Evolutionary conservation across 768 basidiomycete species (phyloP), one percentile per base, ranked within the genome.

Genomic region (Coprinopsis strossmayeri): DNA sequence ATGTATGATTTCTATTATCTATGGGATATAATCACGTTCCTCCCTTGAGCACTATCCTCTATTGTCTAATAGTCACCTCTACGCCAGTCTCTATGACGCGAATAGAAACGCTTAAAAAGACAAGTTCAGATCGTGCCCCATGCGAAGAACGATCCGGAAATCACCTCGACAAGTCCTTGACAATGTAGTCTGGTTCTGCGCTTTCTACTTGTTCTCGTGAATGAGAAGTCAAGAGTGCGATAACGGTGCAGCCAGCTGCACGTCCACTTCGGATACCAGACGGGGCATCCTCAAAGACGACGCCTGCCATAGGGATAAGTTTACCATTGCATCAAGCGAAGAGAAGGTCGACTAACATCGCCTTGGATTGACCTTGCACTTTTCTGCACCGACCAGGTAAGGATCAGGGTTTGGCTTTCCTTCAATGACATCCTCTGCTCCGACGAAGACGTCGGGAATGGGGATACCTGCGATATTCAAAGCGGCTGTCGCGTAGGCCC

Each of bases 331-430:
- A 4, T 50, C 40, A 49, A 7, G n/a, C n/a, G 15, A 42, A 32
- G 32, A 32, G 21, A 34, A n/a, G 30, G 25, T 13, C n/a, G n/a
- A 61, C 75, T 48, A 47, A 80, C 86, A 90, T 46, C 78, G 77
- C 48, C 71, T 65, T 11, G 84, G 77, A 38, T 78, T 71, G 18
- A 84, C 79, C 1, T 78, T 76, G 55, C 84, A 82, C 51, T 71
- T 72, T 61, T 83, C 68, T 18, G 93, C 91, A 9, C 92, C 94
- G 35, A 86, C 76, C 30, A 96, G 69, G 68, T 95, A 98, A 1
- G 94, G 94, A 56, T 94, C 93, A 9, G 94, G 92, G 58, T 68
- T 72, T 21, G 93, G 93, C 69, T 96, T 96, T 34, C 93, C 93
- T 52, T 80, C 66, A 11, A 63, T 62, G 3, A 94, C 91, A 53